A percentile compares a stretch with the other conserved stretches of the same genome.
These are phyloP conservation scores for Tirmania nivea DNA, from an alignment of 495 filamentous ascomycete species.

Conservation along the genomic window DNA sequence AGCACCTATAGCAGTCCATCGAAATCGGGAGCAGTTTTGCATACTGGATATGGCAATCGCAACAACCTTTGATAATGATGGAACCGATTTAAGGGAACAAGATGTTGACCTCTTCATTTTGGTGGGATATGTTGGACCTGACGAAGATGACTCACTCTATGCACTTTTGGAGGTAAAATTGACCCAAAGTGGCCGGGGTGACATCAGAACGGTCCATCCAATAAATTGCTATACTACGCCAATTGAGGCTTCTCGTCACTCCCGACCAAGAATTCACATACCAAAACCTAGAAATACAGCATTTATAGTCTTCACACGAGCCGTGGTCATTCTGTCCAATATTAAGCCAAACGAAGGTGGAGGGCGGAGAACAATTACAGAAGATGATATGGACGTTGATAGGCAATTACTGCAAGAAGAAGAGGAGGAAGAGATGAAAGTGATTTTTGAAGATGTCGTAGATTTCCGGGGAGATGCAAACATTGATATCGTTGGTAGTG, in stretches of 20 bases:
- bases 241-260: slow-evolving; percentile 19
- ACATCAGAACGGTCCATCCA: slow-evolving; percentile 34
- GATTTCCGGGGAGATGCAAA: slow-evolving; percentile 48
- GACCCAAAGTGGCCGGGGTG: slow-evolving; percentile 7
- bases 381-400: slow-evolving; percentile 8
- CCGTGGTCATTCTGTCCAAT: slow-evolving; percentile 54
- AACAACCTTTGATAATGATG: slow-evolving; percentile 6
- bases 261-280: slow-evolving; percentile 49
- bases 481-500: slow-evolving; percentile 39
- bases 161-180: slow-evolving; percentile 21
- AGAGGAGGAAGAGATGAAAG: not conserved
- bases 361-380: not conserved
- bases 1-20: slow-evolving; percentile 5
- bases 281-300: slow-evolving; percentile 56
- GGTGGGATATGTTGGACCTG: slow-evolving; percentile 7
- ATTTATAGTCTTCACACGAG: slow-evolving; percentile 59
- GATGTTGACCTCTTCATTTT: slow-evolving; percentile 14
- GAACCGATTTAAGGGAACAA: slow-evolving; percentile 2
- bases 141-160: slow-evolving; percentile 14
- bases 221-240: slow-evolving; percentile 39
- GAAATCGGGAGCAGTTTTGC: slow-evolving; percentile 14
- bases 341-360: slow-evolving; percentile 1
- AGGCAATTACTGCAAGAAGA: not conserved
- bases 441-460: slow-evolving; percentile 62
- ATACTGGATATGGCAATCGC: slow-evolving; percentile 10